These are phyloP conservation scores for Talaromyces funiculosus DNA, from an alignment of 2,329 filamentous ascomycete species.

Conservation along the genomic window DNA sequence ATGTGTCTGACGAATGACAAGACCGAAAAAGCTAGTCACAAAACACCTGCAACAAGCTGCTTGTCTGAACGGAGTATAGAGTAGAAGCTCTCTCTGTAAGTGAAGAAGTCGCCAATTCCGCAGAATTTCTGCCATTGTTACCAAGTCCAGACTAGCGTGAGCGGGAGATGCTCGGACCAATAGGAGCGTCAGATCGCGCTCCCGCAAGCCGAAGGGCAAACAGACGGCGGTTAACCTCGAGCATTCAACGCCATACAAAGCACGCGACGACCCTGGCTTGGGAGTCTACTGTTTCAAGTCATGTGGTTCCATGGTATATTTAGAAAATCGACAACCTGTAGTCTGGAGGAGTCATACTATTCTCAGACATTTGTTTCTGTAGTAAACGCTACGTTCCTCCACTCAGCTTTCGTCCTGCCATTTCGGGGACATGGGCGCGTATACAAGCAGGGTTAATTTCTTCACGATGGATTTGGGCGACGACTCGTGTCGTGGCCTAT, in stretches of 20 bases:
- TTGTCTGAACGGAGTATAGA: conserved; percentile 17
- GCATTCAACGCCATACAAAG: conserved; percentile 4
- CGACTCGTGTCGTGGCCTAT: neutral
- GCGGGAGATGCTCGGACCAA: conserved; percentile 13
- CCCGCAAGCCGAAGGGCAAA: neutral
- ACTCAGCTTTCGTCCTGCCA: conserved; percentile 22
- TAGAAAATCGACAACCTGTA: conserved; percentile 12
- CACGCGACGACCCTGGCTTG: neutral
- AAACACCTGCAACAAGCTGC: neutral
- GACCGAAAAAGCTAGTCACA: neutral
- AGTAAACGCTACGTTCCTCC: neutral
- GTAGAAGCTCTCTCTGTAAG: conserved; percentile 14
- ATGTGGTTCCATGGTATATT: neutral
- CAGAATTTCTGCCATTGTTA: conserved; percentile 31
- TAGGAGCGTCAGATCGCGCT: conserved; percentile 3
- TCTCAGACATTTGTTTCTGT: conserved; percentile 2
- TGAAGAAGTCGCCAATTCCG: conserved; percentile 17
- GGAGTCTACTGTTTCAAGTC: conserved; percentile 10
- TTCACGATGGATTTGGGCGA: neutral
- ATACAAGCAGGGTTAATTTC: conserved; percentile 13
- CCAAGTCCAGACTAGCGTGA: conserved; percentile 25
- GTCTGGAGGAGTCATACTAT: conserved; percentile 11
- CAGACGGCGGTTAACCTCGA: neutral
- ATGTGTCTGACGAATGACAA: neutral
- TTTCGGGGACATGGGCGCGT: conserved; percentile 29